Evolutionary conservation across 2,329 filamentous ascomycete genomes (phyloP).

Genomic region (Chrysoporthe cubensis): DNA sequence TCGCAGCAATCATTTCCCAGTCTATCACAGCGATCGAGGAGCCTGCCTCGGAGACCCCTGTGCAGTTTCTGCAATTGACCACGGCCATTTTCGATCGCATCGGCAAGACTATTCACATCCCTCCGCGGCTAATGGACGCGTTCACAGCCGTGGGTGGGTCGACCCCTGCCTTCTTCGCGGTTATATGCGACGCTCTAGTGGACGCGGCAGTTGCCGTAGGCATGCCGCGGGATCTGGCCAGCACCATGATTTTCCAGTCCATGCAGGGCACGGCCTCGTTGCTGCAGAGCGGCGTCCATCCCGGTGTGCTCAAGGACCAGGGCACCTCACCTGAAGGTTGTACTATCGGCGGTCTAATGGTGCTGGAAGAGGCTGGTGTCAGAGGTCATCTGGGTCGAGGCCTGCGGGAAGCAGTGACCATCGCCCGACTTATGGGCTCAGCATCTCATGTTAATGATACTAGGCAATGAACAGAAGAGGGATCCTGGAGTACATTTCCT

Average conservation of each 20-base stretch:
- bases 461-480: constrained; percentile 4
- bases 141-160: constrained; percentile 63
- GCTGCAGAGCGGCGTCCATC: constrained; percentile 56
- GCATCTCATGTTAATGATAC: constrained; percentile 48
- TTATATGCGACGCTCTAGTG: constrained; percentile 61
- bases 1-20: constrained; percentile 39
- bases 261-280: constrained; percentile 62
- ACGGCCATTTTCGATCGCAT: constrained; percentile 58
- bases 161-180: constrained; percentile 62
- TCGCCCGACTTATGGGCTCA: constrained; percentile 47
- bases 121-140: constrained; percentile 57
- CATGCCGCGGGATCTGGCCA: constrained; percentile 57
- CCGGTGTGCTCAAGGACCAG: constrained; percentile 61
- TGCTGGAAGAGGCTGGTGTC: constrained; percentile 61
- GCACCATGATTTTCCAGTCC: constrained; percentile 62
- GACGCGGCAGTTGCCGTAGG: constrained; percentile 65
- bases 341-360: constrained; percentile 62
- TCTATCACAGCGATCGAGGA: constrained; percentile 29
- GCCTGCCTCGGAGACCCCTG: constrained; percentile 27
- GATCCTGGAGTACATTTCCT: neutral
- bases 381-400: constrained; percentile 47
- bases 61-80: constrained; percentile 33
- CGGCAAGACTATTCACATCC: constrained; percentile 55
- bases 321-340: constrained; percentile 64
- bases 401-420: constrained; percentile 51